These are phyloP conservation scores for Populus hybrid DNA, from an alignment of 441 rosid species.

Conservation along the genomic window DNA sequence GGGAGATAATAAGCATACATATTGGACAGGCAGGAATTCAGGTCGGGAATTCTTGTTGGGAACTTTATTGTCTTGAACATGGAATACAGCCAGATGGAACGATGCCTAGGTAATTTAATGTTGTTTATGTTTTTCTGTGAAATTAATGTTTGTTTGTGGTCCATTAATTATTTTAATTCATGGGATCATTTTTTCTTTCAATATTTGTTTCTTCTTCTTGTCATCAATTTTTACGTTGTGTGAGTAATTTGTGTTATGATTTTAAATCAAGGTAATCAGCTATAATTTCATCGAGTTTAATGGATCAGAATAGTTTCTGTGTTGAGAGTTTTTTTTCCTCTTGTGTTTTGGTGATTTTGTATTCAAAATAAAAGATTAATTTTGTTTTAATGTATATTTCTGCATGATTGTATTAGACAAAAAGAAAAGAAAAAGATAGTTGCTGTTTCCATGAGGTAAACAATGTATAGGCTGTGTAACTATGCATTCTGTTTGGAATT, in stretches of 20 bases:
- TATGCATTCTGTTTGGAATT: too few relatives aligned
- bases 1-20: slow-evolving; percentile 72
- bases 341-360: not conserved
- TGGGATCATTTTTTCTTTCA: not conserved
- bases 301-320: not conserved
- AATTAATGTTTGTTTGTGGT: not conserved
- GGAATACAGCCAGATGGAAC: slow-evolving; percentile 72
- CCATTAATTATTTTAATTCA: not conserved
- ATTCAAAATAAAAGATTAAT: not conserved
- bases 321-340: not conserved
- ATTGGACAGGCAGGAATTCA: slow-evolving; percentile 85
- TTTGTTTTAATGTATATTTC: not conserved
- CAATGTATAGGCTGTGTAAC: too few relatives aligned
- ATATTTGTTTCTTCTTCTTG: not conserved
- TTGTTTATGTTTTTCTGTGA: not conserved
- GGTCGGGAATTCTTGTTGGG: slow-evolving; percentile 82
- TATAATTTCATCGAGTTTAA: not conserved
- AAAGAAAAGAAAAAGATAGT: not conserved
- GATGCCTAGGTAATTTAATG: slow-evolving; percentile 55
- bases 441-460: too few relatives aligned
- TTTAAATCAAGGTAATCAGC: not conserved
- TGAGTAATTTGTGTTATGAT: not conserved
- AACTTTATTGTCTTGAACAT: slow-evolving; percentile 77
- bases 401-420: not conserved
- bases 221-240: not conserved